Percentiles rank a stretch among this genome's conserved stretches.
phyloP scores from a whole-genome alignment of 1,139 yeast genomes.

The Protomyces arabidopsidicola region DNA sequence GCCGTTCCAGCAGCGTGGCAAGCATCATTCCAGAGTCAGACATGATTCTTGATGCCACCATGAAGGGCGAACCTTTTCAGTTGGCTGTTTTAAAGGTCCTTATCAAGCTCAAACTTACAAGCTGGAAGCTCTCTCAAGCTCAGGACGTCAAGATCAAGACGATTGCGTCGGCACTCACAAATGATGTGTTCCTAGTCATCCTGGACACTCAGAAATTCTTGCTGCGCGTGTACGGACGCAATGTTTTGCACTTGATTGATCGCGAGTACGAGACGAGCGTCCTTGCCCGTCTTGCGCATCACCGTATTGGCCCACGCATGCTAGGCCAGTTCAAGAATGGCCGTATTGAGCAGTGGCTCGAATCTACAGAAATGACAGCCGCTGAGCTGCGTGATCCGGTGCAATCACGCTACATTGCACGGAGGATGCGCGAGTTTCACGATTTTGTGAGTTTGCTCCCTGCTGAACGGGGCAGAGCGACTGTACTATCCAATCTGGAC shows the following conservation, averaged over 20 bases:
- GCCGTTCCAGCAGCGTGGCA: constrained; percentile 19
- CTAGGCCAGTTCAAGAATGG: constrained; percentile 89
- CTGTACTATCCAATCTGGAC: constrained; percentile 55
- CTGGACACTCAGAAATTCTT: constrained; percentile 44
- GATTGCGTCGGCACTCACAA: constrained; percentile 73
- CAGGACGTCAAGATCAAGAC: constrained; percentile 24
- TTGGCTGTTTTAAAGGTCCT: constrained; percentile 17
- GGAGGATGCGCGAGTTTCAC: constrained; percentile 94
- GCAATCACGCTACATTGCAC: constrained; percentile 77
- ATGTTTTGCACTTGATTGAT: constrained; percentile 80
- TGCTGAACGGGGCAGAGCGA: constrained; percentile 52
- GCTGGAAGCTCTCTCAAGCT: constrained; percentile 20
- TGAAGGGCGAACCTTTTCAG: constrained; percentile 19
- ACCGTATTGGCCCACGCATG: constrained; percentile 80
- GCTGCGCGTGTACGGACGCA: constrained; percentile 84
- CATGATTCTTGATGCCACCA: constrained; percentile 4
- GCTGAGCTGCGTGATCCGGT: constrained; percentile 69
- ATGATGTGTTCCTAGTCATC: constrained; percentile 69
- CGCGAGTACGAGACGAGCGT: constrained; percentile 72
- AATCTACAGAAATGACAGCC: constrained; percentile 68
- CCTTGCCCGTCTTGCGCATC: constrained; percentile 64
- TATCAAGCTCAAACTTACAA: constrained; percentile 17
- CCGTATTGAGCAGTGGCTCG: constrained; percentile 83
- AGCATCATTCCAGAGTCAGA: constrained; percentile 24
- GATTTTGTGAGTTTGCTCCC: constrained; percentile 63